These are phyloP conservation scores for Fusarium pseudonygamai DNA, from an alignment of 2,329 filamentous ascomycete genomes.

Conservation along the genomic window DNA sequence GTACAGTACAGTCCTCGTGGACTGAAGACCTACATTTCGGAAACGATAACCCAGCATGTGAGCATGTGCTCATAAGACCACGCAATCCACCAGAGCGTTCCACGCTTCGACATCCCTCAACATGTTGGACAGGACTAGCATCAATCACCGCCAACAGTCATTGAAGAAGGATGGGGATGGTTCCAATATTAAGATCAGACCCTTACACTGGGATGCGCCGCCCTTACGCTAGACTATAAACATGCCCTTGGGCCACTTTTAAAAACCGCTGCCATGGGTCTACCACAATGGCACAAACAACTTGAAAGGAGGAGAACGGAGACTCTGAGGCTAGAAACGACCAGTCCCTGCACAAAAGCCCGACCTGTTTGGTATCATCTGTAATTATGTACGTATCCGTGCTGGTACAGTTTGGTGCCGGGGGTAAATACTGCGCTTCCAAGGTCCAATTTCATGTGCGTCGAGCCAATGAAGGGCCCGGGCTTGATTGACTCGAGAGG, in stretches of 20 bases:
- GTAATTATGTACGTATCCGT: not conserved
- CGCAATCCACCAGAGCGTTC: not conserved
- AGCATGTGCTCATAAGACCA: not conserved
- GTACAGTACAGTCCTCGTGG: not conserved
- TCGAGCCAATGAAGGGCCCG: constrained; percentile 14
- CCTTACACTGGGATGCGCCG: constrained; percentile 29
- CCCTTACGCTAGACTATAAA: constrained; percentile 37
- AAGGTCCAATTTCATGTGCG: constrained; percentile 25
- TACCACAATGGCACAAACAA: constrained; percentile 29
- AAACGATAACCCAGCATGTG: not conserved
- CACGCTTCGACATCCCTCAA: not conserved
- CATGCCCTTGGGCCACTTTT: constrained; percentile 28
- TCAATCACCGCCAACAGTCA: not conserved
- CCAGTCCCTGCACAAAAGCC: constrained; percentile 31
- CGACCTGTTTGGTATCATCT: constrained; percentile 37
- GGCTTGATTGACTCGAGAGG: not conserved
- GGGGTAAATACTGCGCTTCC: constrained; percentile 29
- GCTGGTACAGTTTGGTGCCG: constrained; percentile 10
- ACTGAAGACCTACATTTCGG: not conserved
- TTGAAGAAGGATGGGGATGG: constrained; percentile 30
- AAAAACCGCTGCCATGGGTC: constrained; percentile 44
- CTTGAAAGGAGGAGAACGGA: constrained; percentile 15
- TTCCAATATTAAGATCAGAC: constrained; percentile 41
- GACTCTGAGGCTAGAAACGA: constrained; percentile 5
- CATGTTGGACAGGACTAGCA: not conserved